Evolutionary conservation across 2,329 filamentous ascomycete genomes (phyloP).

Genomic region (Tolypocladium paradoxum): DNA sequence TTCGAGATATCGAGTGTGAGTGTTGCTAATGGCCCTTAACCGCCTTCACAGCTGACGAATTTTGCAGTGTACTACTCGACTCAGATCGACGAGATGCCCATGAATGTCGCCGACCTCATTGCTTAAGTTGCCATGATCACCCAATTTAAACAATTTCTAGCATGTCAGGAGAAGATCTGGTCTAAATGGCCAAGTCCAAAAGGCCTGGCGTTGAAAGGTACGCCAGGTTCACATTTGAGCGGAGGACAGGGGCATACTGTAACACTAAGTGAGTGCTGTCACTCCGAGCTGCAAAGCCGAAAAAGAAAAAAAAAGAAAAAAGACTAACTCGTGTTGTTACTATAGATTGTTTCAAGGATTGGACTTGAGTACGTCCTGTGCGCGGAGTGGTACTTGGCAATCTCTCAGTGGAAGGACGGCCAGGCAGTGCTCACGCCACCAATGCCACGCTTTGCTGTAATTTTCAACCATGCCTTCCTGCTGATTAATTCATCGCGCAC

Average conservation of each 20-base stretch:
- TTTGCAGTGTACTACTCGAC: slow-evolving; percentile 78
- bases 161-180: not conserved
- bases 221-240: not conserved
- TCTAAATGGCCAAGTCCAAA: not conserved
- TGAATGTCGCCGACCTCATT: slow-evolving; percentile 69
- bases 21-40: slow-evolving; percentile 9
- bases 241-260: slow-evolving; percentile 1
- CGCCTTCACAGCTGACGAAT: slow-evolving; percentile 18
- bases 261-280: not conserved
- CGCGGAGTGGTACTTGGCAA: not conserved
- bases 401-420: not conserved
- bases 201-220: not conserved
- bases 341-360: not conserved
- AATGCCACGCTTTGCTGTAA: not conserved
- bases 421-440: not conserved
- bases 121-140: slow-evolving; percentile 23
- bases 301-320: not conserved
- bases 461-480: not conserved
- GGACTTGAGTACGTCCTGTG: not conserved
- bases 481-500: not conserved
- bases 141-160: not conserved
- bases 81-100: slow-evolving; percentile 97
- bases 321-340: not conserved
- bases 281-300: not conserved
- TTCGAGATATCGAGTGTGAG: slow-evolving; percentile 90